Percentiles rank a stretch among this genome's conserved stretches.
Conservation (phyloP, 2,329 filamentous ascomycete genomes). For the Scleromitrula shiraiana region DNA sequence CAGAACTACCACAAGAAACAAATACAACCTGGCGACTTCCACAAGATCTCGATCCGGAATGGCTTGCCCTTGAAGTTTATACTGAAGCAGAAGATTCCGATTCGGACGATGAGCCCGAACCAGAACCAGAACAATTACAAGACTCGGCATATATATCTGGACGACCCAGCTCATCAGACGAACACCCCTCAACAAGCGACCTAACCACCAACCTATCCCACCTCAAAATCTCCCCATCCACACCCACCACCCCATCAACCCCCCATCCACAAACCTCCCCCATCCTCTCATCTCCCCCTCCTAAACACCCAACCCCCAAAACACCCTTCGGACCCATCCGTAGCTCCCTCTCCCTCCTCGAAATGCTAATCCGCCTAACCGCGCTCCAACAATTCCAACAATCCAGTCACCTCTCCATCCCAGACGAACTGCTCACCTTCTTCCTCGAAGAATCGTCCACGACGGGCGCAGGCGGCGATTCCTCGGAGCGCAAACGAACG, state of each 20-base stretch:
- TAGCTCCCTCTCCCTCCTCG: slow-evolving; percentile 62
- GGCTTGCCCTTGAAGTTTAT: slow-evolving; percentile 68
- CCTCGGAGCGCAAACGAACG: slow-evolving; percentile 50
- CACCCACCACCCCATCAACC: slow-evolving; percentile 13
- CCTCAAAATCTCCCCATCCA: slow-evolving; percentile 22
- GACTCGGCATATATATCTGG: slow-evolving; percentile 22
- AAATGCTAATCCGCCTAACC: slow-evolving; percentile 63
- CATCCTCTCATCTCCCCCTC: slow-evolving; percentile 2
- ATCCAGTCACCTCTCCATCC: slow-evolving; percentile 61
- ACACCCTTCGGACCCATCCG: slow-evolving; percentile 42
- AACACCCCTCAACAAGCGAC: slow-evolving; percentile 7
- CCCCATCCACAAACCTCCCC: slow-evolving; percentile 8
- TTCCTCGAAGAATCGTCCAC: slow-evolving; percentile 62
- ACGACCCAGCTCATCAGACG: slow-evolving; percentile 16
- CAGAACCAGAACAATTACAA: slow-evolving; percentile 22
- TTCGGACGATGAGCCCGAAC: slow-evolving; percentile 38
- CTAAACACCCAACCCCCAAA: background rate
- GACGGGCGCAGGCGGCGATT: slow-evolving; percentile 56
- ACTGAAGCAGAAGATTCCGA: slow-evolving; percentile 47
- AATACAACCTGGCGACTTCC: slow-evolving; percentile 44
- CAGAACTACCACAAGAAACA: slow-evolving; percentile 2
- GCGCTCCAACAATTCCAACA: slow-evolving; percentile 70
- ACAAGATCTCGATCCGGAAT: slow-evolving; percentile 62
- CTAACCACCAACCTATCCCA: slow-evolving; percentile 16
- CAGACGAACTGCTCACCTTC: slow-evolving; percentile 66